Conservation (phyloP, 352 stramenopile species). For the Phytopythium delawarense region DNA sequence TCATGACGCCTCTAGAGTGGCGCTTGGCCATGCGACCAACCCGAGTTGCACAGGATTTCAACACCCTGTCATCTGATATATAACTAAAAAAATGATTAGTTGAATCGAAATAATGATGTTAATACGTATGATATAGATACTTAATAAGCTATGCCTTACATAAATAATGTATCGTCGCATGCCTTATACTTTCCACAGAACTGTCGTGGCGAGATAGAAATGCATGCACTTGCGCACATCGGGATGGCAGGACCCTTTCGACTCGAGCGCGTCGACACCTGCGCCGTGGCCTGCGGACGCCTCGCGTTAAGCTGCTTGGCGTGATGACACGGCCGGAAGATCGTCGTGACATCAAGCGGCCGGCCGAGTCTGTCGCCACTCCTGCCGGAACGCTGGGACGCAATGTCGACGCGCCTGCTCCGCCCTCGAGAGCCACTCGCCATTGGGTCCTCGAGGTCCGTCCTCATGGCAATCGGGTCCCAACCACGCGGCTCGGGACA, state of each 20-base stretch:
- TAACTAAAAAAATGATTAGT: not conserved
- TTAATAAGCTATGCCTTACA: too few species aligned
- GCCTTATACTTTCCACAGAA: not conserved
- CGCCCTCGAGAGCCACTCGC: not conserved
- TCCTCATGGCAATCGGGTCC: not conserved
- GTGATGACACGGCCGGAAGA: constrained; percentile 6
- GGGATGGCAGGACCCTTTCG: not conserved
- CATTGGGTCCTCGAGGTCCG: not conserved
- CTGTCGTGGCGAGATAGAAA: not conserved
- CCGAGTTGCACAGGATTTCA: not conserved
- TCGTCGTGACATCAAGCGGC: constrained; percentile 6
- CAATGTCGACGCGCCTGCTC: not conserved
- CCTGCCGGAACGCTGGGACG: not conserved
- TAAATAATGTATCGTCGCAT: too few species aligned
- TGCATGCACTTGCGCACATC: not conserved
- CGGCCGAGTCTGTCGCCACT: not conserved
- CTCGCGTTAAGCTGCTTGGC: not conserved
- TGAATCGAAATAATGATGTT: not conserved
- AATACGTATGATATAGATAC: not conserved
- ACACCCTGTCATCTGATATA: not conserved
- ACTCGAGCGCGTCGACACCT: not conserved
- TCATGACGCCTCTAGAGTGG: not conserved
- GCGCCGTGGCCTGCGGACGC: not conserved
- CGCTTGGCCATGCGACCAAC: constrained; percentile 21
- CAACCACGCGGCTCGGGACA: not conserved